A percentile compares a stretch with the other conserved stretches of the same genome.
Evolutionary conservation across 371 early-diverging fungal species (phyloP).

Genomic region (Coemansia sp.): DNA sequence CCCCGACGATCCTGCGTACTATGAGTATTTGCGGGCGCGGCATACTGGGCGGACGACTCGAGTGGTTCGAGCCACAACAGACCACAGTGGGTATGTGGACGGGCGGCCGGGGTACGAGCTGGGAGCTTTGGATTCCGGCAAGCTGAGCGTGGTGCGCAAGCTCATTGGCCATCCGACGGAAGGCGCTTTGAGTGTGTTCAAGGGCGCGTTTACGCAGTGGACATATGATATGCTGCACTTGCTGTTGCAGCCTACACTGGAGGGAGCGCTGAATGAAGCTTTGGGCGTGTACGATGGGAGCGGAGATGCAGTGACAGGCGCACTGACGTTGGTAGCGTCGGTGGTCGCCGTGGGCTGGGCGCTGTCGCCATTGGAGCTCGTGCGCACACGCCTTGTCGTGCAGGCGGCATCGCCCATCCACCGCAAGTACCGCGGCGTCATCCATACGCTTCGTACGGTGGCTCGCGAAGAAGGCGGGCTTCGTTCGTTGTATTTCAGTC

Average conservation of each 20-base stretch:
- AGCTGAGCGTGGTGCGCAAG: constrained; percentile 39
- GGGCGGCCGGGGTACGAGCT: constrained; percentile 49
- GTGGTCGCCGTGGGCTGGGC: constrained; percentile 67
- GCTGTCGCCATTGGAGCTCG: constrained; percentile 74
- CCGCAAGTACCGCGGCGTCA: constrained; percentile 70
- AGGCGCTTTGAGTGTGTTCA: constrained; percentile 47
- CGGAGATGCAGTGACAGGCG: constrained; percentile 36
- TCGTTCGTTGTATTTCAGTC: constrained; percentile 64
- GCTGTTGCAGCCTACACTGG: constrained; percentile 70
- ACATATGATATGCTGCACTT: constrained; percentile 67
- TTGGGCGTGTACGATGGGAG: constrained; percentile 78
- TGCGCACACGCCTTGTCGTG: constrained; percentile 70
- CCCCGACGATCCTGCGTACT: constrained; percentile 49
- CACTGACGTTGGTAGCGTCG: constrained; percentile 67
- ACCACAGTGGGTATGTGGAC: constrained; percentile 46
- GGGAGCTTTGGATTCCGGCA: constrained; percentile 32
- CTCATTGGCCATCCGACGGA: constrained; percentile 54
- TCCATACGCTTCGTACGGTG: constrained; percentile 71
- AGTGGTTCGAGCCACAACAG: constrained; percentile 25
- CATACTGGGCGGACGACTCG: constrained; percentile 22
- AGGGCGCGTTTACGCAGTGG: constrained; percentile 75
- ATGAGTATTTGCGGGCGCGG: constrained; percentile 46
- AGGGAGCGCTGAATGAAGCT: constrained; percentile 68
- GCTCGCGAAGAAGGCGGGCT: constrained; percentile 77
- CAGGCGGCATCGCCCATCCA: constrained; percentile 68